phyloP scores from a whole-genome alignment of 768 basidiomycete genomes.

The Naganishia vishniacii region DNA sequence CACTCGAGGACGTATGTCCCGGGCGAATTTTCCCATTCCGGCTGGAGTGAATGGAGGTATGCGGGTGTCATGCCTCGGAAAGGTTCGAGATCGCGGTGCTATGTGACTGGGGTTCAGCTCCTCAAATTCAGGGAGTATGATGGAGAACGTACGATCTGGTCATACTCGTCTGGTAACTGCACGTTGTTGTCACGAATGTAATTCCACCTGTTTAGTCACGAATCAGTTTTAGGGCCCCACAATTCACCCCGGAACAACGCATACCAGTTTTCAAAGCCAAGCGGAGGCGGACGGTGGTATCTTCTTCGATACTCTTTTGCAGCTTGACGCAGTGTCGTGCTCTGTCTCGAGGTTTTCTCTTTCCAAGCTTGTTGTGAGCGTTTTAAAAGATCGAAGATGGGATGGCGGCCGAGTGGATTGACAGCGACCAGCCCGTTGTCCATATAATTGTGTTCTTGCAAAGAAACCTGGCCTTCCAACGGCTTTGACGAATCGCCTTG shows the following conservation, averaged over 20 bases:
- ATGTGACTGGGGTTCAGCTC: neutral
- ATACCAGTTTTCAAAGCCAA: slow-evolving; percentile 42
- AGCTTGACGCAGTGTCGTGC: slow-evolving; percentile 36
- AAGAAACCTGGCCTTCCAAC: neutral
- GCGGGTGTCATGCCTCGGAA: slow-evolving; percentile 37
- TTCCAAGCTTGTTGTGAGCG: slow-evolving; percentile 35
- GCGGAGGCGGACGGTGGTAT: slow-evolving; percentile 39
- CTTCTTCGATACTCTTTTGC: slow-evolving; percentile 43
- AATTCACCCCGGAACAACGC: too few relatives aligned
- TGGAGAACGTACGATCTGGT: slow-evolving; percentile 47
- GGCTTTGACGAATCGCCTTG: neutral
- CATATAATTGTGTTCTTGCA: slow-evolving; percentile 13
- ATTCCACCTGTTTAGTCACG: slow-evolving; percentile 14
- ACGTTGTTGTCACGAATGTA: slow-evolving; percentile 30
- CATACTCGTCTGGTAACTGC: slow-evolving; percentile 44
- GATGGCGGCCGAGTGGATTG: slow-evolving; percentile 30
- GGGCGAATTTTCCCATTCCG: slow-evolving; percentile 28
- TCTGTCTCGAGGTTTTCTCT: slow-evolving; percentile 33
- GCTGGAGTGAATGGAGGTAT: slow-evolving; percentile 30
- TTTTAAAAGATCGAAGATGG: slow-evolving; percentile 40
- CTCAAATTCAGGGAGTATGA: too few relatives aligned
- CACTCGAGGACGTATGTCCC: slow-evolving; percentile 42
- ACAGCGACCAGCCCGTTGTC: slow-evolving; percentile 14
- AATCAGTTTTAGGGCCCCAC: too few relatives aligned
- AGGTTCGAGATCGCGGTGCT: slow-evolving; percentile 41